These are phyloP conservation scores for Dianthus caryophyllus DNA, from an alignment of 148 eudicot species.

Conservation along the genomic window DNA sequence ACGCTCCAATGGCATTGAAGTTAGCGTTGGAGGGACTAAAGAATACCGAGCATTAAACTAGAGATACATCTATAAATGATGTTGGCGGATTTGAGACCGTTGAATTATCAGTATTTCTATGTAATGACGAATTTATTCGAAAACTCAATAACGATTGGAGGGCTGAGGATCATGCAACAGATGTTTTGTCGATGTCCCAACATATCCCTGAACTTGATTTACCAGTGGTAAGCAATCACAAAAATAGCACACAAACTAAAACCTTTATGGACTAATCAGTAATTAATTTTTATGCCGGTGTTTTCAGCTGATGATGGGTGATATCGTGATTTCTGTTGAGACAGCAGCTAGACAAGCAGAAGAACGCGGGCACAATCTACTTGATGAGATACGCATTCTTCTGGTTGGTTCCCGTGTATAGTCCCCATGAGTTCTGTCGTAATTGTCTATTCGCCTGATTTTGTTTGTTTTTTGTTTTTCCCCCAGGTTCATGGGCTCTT, in stretches of 20 bases:
- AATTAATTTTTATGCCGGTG: conserved; percentile 10
- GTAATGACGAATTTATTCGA: conserved; percentile 83
- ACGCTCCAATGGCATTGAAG: conserved; percentile 91
- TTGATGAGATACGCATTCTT: conserved; percentile 90
- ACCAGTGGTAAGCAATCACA: conserved; percentile 55
- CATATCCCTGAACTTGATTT: conserved; percentile 84
- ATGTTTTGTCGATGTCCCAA: conserved; percentile 96
- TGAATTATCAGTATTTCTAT: conserved; percentile 76
- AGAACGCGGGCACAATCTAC: conserved; percentile 83
- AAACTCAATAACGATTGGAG: conserved; percentile 93
- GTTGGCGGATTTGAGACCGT: conserved; percentile 64
- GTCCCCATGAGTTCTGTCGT: neutral
- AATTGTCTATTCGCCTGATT: neutral
- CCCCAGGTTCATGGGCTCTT: conserved; percentile 90
- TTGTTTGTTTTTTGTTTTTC: no score
- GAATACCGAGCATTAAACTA: conserved; percentile 58
- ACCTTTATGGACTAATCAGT: neutral
- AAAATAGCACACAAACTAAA: conserved; percentile 9
- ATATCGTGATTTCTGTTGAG: conserved; percentile 89
- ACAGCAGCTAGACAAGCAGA: conserved; percentile 94
- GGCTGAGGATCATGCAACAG: conserved; percentile 87
- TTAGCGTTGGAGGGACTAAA: conserved; percentile 63
- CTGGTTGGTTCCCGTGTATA: conserved; percentile 50
- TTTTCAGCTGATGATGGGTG: conserved; percentile 98
- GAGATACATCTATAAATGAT: conserved; percentile 61